Evolutionary conservation across 345 rosid genomes (phyloP).

Genomic region (Cardiospermum halicacabum): DNA sequence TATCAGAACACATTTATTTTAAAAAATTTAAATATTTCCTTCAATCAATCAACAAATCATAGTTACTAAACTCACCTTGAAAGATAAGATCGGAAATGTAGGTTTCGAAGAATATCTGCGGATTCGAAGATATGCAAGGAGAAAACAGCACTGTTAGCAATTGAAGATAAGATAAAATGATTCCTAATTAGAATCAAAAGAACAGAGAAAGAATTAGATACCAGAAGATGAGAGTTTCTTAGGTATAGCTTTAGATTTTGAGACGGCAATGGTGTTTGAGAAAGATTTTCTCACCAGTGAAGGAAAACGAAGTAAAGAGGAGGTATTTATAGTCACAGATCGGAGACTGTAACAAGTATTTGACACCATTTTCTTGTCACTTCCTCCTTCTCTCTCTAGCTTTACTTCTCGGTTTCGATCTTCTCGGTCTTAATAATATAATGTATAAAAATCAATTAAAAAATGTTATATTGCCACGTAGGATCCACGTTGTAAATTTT

Average conservation of each 20-base stretch:
- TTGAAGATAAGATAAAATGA: neutral
- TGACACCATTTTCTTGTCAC: slow-evolving; percentile 34
- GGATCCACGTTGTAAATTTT: slow-evolving; percentile 24
- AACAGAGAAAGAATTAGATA: neutral
- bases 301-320: slow-evolving; percentile 13
- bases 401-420: neutral
- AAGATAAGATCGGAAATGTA: slow-evolving; percentile 27
- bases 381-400: slow-evolving; percentile 2
- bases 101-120: slow-evolving; percentile 33
- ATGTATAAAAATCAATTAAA: neutral
- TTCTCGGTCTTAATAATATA: neutral
- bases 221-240: slow-evolving; percentile 26
- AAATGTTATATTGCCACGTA: slow-evolving; percentile 26
- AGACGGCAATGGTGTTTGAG: slow-evolving; percentile 8
- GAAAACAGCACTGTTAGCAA: slow-evolving; percentile 22
- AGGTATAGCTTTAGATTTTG: neutral
- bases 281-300: slow-evolving; percentile 19
- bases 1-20: neutral
- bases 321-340: slow-evolving; percentile 48
- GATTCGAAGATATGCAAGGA: slow-evolving; percentile 37
- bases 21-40: neutral
- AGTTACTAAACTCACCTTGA: slow-evolving; percentile 35
- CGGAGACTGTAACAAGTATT: slow-evolving; percentile 25
- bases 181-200: neutral
- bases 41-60: neutral